phyloP scores from a whole-genome alignment of 495 filamentous ascomycete species.

The Parachaetomium inaequale region DNA sequence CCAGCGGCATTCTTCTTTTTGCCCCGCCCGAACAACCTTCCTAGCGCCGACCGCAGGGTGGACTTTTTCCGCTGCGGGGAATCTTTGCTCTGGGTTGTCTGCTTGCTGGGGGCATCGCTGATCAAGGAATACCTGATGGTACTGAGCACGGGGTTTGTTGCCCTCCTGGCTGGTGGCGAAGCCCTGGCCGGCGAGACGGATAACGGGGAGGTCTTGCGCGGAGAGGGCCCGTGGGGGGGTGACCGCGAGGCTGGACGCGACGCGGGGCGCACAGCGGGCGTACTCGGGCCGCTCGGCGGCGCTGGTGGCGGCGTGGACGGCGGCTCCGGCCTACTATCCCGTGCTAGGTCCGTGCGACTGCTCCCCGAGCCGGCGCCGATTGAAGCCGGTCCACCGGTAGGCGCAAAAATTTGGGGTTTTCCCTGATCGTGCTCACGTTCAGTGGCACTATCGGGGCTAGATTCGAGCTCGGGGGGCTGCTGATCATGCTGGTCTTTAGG shows the following conservation, averaged over 20 bases:
- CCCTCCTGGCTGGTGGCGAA: slow-evolving; percentile 24
- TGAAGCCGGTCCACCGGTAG: background rate
- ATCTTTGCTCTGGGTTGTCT: slow-evolving; percentile 32
- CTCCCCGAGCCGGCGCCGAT: slow-evolving; percentile 10
- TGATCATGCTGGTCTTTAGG: background rate
- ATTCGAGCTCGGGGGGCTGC: background rate
- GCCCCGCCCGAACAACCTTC: slow-evolving; percentile 50
- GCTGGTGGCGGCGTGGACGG: slow-evolving; percentile 26
- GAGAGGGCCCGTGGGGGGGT: slow-evolving; percentile 23
- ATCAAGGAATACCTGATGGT: slow-evolving; percentile 40
- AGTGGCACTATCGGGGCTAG: background rate
- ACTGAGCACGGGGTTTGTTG: slow-evolving; percentile 36
- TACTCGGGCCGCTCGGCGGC: slow-evolving; percentile 19
- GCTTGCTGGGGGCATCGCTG: slow-evolving; percentile 36
- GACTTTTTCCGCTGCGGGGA: slow-evolving; percentile 50
- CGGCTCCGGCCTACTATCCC: slow-evolving; percentile 21
- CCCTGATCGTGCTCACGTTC: slow-evolving; percentile 5
- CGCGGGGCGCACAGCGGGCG: slow-evolving; percentile 13
- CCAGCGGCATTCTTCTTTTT: slow-evolving; percentile 40
- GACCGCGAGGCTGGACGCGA: slow-evolving; percentile 28
- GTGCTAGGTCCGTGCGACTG: slow-evolving; percentile 19
- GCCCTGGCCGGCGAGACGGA: slow-evolving; percentile 21
- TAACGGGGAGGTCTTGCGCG: slow-evolving; percentile 21
- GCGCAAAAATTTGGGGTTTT: background rate
- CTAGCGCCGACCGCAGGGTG: slow-evolving; percentile 45